These are phyloP conservation scores for Geranium incanum DNA, from an alignment of 441 rosid species.

Conservation along the genomic window DNA sequence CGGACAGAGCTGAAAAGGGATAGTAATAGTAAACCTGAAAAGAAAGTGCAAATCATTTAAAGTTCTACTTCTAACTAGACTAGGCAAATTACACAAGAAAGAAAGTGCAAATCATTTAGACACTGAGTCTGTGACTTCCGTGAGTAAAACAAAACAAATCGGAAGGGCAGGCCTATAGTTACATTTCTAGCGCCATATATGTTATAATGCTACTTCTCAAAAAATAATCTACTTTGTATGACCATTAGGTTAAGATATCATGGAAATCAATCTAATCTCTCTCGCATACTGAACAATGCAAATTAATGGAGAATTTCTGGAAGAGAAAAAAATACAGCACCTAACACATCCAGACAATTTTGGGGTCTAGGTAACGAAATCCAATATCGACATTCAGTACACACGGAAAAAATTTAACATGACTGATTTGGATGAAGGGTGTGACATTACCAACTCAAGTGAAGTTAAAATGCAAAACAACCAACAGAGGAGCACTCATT, in stretches of 20 bases:
- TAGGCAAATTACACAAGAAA: slow-evolving; percentile 12
- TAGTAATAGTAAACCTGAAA: slow-evolving; percentile 82
- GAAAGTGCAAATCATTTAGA: too few relatives aligned
- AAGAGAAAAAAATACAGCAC: neutral
- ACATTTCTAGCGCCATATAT: too few relatives aligned
- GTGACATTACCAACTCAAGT: slow-evolving; percentile 5
- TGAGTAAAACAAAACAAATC: too few relatives aligned
- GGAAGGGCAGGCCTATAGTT: too few relatives aligned
- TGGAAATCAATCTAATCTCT: too few relatives aligned
- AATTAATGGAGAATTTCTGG: neutral
- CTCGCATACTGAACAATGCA: neutral
- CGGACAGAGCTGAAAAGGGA: slow-evolving; percentile 86
- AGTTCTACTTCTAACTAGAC: slow-evolving; percentile 1
- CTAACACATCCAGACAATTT: neutral
- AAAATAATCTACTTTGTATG: too few relatives aligned
- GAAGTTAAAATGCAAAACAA: slow-evolving; percentile 5
- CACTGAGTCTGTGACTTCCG: too few relatives aligned
- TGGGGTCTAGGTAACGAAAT: neutral
- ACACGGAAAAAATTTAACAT: neutral
- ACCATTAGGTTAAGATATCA: too few relatives aligned
- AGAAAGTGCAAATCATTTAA: slow-evolving; percentile 16
- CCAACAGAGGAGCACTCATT: slow-evolving; percentile 13
- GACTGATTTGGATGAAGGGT: neutral
- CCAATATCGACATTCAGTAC: neutral
- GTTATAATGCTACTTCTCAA: too few relatives aligned